phyloP scores from a whole-genome alignment of 148 eudicot species.

The Heliosperma pusillum region DNA sequence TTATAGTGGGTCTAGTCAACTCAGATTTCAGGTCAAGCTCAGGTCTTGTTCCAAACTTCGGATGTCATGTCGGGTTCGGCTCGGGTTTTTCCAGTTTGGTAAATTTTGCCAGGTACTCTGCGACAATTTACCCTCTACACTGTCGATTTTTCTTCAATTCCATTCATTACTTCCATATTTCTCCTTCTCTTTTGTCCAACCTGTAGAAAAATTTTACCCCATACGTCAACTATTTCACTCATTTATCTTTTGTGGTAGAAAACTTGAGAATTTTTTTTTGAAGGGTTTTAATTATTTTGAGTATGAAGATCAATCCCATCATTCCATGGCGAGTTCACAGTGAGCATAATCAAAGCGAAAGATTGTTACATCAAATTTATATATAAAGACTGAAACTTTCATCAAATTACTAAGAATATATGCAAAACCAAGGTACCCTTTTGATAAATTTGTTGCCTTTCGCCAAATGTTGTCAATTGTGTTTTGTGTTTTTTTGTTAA shows the following conservation, averaged over 20 bases:
- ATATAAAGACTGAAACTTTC: constrained; percentile 39
- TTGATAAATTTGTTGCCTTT: constrained; percentile 12
- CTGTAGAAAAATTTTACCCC: not conserved
- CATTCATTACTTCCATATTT: no score
- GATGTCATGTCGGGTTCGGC: no score
- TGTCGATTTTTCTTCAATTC: constrained; percentile 3
- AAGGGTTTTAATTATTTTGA: no score
- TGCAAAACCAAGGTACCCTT: constrained; percentile 52
- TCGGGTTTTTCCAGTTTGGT: no score
- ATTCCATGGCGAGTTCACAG: constrained; percentile 26
- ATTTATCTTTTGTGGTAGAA: not conserved
- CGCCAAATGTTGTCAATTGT: not conserved
- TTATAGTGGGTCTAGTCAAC: no score
- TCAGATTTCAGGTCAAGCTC: no score
- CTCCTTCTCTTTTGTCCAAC: not conserved
- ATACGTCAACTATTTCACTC: not conserved
- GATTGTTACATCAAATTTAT: constrained; percentile 20
- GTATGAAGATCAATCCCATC: constrained; percentile 8
- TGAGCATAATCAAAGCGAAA: constrained; percentile 27
- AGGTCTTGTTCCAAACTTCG: no score
- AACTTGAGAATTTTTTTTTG: no score
- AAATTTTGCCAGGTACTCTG: no score
- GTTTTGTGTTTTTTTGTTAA: not conserved
- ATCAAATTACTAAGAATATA: constrained; percentile 29
- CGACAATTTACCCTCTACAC: constrained; percentile 14